Evolutionary conservation across 495 filamentous ascomycete species (phyloP).

Genomic region (Hypoxylon fuscum): DNA sequence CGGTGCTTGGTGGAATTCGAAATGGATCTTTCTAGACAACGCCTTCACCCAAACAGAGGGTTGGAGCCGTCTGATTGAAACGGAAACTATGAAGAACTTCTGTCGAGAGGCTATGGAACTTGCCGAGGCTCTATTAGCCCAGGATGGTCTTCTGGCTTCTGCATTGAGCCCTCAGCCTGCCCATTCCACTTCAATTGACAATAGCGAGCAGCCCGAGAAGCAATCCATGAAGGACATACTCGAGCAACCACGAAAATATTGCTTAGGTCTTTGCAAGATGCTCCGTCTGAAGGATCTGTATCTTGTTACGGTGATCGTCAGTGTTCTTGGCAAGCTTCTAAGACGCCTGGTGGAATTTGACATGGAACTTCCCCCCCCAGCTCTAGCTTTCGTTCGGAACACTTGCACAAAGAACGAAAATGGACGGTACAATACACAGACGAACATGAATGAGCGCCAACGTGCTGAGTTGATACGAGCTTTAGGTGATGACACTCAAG

Average conservation of each 20-base stretch:
- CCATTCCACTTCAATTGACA: slow-evolving; percentile 52
- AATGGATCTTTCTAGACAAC: slow-evolving; percentile 79
- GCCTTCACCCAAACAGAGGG: slow-evolving; percentile 84
- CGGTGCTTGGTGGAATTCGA: slow-evolving; percentile 78
- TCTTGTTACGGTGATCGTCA: slow-evolving; percentile 77
- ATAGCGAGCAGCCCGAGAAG: slow-evolving; percentile 51
- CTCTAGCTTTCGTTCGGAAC: slow-evolving; percentile 68
- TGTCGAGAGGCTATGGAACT: slow-evolving; percentile 94
- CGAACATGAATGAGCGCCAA: slow-evolving; percentile 77
- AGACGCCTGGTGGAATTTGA: slow-evolving; percentile 72
- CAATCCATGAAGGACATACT: slow-evolving; percentile 64
- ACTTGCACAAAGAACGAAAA: slow-evolving; percentile 51
- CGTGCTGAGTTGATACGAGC: slow-evolving; percentile 83
- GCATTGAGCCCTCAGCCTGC: slow-evolving; percentile 61
- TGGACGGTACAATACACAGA: slow-evolving; percentile 64
- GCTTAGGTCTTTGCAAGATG: slow-evolving; percentile 79
- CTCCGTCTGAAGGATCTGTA: slow-evolving; percentile 84
- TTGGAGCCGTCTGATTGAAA: slow-evolving; percentile 78
- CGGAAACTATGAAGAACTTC: slow-evolving; percentile 84
- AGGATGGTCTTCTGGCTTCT: slow-evolving; percentile 79
- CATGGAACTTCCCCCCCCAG: slow-evolving; percentile 70
- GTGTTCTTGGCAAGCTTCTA: slow-evolving; percentile 69
- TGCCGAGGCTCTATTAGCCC: slow-evolving; percentile 82
- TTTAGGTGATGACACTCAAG: slow-evolving; percentile 76
- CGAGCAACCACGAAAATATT: slow-evolving; percentile 67